Evolutionary conservation across 1,139 yeast species (phyloP).

Genomic region (Lodderomyces pseudojiufengensis): DNA sequence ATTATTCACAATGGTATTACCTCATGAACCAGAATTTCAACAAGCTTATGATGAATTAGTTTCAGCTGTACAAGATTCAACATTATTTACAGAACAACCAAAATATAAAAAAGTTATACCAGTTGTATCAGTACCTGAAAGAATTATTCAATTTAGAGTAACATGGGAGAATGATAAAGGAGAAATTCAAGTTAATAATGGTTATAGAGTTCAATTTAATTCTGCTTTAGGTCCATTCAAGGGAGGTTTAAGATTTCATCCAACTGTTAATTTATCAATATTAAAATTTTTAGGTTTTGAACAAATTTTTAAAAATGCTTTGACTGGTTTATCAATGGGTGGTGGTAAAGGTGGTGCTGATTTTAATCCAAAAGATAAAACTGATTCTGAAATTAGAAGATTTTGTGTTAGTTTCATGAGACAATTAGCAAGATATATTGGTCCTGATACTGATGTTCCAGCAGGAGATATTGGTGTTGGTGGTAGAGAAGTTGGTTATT

Average conservation of each 20-base stretch:
- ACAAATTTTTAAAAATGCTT: conserved; percentile 97
- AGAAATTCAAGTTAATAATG: conserved; percentile 88
- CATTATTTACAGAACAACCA: conserved; percentile 85
- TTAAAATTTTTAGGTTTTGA: conserved; percentile 96
- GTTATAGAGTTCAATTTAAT: conserved; percentile 98
- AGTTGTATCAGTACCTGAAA: conserved; percentile 92
- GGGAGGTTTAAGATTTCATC: conserved; percentile 98
- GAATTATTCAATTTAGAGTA: conserved; percentile 94
- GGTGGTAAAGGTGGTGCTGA: conserved; percentile 99
- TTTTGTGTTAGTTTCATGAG: conserved; percentile 96
- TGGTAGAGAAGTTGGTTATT: conserved; percentile 88
- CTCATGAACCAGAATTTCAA: conserved; percentile 94
- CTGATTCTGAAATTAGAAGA: conserved; percentile 92
- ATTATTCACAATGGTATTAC: conserved; percentile 47
- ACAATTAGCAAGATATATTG: conserved; percentile 93
- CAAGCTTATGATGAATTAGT: conserved; percentile 96
- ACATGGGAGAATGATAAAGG: conserved; percentile 97
- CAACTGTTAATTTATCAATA: conserved; percentile 90
- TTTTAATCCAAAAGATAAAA: conserved; percentile 93
- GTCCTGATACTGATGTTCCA: conserved; percentile 96
- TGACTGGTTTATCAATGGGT: conserved; percentile 96
- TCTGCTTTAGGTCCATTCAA: conserved; percentile 98
- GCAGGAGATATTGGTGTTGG: conserved; percentile 96
- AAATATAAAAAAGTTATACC: conserved; percentile 86
- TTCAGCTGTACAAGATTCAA: conserved; percentile 85